A percentile compares a stretch with the other conserved stretches of the same genome.
These are phyloP conservation scores for Nakazawaea anatomiae DNA, from an alignment of 805 yeast genomes.

Conservation along the genomic window DNA sequence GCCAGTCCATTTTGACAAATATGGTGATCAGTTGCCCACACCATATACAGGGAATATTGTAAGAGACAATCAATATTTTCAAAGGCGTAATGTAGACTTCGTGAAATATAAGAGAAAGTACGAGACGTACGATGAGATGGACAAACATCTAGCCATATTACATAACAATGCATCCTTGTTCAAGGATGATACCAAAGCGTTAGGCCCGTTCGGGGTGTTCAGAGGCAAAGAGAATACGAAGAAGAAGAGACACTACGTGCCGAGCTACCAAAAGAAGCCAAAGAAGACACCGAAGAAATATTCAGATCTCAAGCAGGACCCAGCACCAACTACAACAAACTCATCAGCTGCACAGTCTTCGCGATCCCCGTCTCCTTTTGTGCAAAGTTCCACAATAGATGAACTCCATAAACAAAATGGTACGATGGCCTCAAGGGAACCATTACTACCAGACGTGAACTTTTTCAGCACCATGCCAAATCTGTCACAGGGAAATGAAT, in stretches of 20 bases:
- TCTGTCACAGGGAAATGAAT: constrained; percentile 43
- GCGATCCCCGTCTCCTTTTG: not conserved
- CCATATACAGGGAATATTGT: constrained; percentile 17
- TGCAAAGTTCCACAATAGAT: not conserved
- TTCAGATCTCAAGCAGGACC: not conserved
- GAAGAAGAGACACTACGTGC: constrained; percentile 9
- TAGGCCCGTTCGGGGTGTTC: constrained; percentile 86
- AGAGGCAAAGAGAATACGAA: constrained; percentile 30
- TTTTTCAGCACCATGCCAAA: constrained; percentile 8
- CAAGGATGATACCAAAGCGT: constrained; percentile 40
- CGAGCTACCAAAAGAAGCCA: constrained; percentile 15
- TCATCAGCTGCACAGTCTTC: not conserved
- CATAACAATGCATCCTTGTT: constrained; percentile 39
- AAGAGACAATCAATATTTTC: constrained; percentile 47
- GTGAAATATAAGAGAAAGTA: constrained; percentile 62
- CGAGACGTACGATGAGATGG: constrained; percentile 78
- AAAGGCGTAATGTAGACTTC: constrained; percentile 66
- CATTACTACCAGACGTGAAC: not conserved
- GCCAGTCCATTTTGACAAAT: constrained; percentile 45
- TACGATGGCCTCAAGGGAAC: not conserved
- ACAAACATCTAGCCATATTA: constrained; percentile 53
- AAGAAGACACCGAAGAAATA: constrained; percentile 1
- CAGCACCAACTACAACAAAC: not conserved
- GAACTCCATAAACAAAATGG: not conserved
- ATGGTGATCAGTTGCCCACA: constrained; percentile 31